phyloP scores from a whole-genome alignment of 441 rosid genomes.

The Pelargonium citronellum region DNA sequence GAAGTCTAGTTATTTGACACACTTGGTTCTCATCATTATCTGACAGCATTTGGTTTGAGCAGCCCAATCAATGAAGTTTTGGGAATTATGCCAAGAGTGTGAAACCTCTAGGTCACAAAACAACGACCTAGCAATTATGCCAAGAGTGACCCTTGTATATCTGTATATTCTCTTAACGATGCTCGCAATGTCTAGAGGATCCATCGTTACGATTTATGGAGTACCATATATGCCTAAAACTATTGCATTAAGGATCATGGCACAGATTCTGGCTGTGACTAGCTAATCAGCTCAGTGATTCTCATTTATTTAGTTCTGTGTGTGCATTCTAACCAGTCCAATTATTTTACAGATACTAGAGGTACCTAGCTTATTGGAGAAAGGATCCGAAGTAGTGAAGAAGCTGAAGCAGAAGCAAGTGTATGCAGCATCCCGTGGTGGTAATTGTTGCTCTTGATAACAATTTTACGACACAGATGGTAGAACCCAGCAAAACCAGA shows the following conservation, averaged over 20 bases:
- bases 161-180: too few species aligned
- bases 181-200: too few species aligned
- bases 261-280: too few species aligned
- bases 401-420: slow-evolving; percentile 41
- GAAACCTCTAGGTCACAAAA: too few species aligned
- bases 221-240: too few species aligned
- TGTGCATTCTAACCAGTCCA: neutral
- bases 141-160: too few species aligned
- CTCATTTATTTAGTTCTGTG: neutral
- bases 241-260: too few species aligned
- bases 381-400: slow-evolving; percentile 47
- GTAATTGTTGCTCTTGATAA: slow-evolving; percentile 41
- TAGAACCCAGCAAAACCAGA: neutral
- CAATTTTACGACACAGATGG: neutral
- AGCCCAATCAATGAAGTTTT: too few species aligned
- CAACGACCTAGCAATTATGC: too few species aligned
- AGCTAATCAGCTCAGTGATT: neutral
- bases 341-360: slow-evolving; percentile 39
- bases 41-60: neutral
- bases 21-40: neutral
- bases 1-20: neutral
- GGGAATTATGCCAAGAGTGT: too few species aligned
- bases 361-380: slow-evolving; percentile 46
- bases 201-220: too few species aligned
- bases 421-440: slow-evolving; percentile 15